A percentile compares a stretch with the other conserved stretches of the same genome.
phyloP scores from a whole-genome alignment of 768 basidiomycete genomes.

The Harrya chromipes region DNA sequence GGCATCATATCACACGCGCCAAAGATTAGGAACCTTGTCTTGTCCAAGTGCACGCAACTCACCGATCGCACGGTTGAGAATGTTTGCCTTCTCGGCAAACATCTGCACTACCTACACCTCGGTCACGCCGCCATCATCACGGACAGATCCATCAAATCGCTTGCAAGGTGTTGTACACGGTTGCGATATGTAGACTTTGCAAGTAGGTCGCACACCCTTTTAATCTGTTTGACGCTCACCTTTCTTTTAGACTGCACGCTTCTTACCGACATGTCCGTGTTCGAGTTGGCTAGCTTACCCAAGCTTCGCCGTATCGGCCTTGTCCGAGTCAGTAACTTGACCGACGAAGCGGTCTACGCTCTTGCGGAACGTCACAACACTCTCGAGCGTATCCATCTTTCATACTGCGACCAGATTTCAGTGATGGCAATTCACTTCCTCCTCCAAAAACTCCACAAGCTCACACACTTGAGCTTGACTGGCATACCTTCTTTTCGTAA shows the following conservation, averaged over 20 bases:
- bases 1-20: conserved; percentile 79
- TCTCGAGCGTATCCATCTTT: conserved; percentile 93
- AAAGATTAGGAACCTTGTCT: conserved; percentile 79
- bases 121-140: conserved; percentile 91
- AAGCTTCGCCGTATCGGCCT: conserved; percentile 94
- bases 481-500: conserved; percentile 91
- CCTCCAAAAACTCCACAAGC: conserved; percentile 80
- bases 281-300: conserved; percentile 82
- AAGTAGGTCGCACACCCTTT: conserved; percentile 50
- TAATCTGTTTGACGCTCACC: conserved; percentile 6
- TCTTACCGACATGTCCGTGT: conserved; percentile 91
- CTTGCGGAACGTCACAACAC: conserved; percentile 83
- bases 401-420: conserved; percentile 94
- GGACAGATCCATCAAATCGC: conserved; percentile 77
- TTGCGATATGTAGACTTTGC: conserved; percentile 96
- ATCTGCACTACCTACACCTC: conserved; percentile 92
- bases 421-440: conserved; percentile 90
- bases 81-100: conserved; percentile 85
- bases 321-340: conserved; percentile 88
- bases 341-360: conserved; percentile 89
- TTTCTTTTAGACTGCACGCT: conserved; percentile 65
- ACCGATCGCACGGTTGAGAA: conserved; percentile 81
- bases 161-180: conserved; percentile 85
- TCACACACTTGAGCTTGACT: conserved; percentile 96
- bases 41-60: conserved; percentile 79